Percentiles rank a stretch among this genome's conserved stretches.
Evolutionary conservation across 2,329 filamentous ascomycete species (phyloP).

Genomic region (Pseudopithomyces maydicus): DNA sequence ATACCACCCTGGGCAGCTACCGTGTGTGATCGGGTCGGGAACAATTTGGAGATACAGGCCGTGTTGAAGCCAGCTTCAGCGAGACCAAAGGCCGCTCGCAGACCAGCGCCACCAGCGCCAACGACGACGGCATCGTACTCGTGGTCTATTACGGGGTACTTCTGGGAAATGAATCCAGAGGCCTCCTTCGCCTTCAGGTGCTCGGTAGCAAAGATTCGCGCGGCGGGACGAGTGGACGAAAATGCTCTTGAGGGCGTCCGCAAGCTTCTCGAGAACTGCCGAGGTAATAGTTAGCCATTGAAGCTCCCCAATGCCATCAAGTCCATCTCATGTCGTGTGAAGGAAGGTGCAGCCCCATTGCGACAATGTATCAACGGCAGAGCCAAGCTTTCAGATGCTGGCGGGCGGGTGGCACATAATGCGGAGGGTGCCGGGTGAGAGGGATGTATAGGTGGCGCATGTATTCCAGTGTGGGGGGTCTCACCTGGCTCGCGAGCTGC

Average conservation of each 20-base stretch:
- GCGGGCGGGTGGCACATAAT: slow-evolving; percentile 7
- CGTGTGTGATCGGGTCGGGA: slow-evolving; percentile 84
- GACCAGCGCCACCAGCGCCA: slow-evolving; percentile 79
- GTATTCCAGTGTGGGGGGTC: slow-evolving; percentile 18
- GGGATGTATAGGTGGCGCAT: slow-evolving; percentile 17
- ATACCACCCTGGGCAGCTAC: slow-evolving; percentile 79
- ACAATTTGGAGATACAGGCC: slow-evolving; percentile 83
- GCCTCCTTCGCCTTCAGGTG: slow-evolving; percentile 93
- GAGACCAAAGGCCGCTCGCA: slow-evolving; percentile 83
- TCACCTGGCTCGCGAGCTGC: slow-evolving; percentile 47
- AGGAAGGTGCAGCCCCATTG: not conserved
- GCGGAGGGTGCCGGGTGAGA: slow-evolving; percentile 29
- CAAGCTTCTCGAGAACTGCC: slow-evolving; percentile 67
- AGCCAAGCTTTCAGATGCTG: slow-evolving; percentile 6
- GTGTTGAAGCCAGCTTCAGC: slow-evolving; percentile 90
- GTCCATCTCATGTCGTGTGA: not conserved
- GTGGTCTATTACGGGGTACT: slow-evolving; percentile 98
- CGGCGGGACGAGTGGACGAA: slow-evolving; percentile 82
- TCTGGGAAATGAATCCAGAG: slow-evolving; percentile 80
- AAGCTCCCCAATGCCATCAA: not conserved
- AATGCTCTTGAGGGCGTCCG: slow-evolving; percentile 76
- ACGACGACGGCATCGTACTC: slow-evolving; percentile 98
- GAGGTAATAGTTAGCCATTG: slow-evolving; percentile 37
- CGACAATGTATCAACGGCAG: not conserved
- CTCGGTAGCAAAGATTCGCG: slow-evolving; percentile 83